phyloP scores from a whole-genome alignment of 805 yeast species.

The Ogataea parapolymorpha region DNA sequence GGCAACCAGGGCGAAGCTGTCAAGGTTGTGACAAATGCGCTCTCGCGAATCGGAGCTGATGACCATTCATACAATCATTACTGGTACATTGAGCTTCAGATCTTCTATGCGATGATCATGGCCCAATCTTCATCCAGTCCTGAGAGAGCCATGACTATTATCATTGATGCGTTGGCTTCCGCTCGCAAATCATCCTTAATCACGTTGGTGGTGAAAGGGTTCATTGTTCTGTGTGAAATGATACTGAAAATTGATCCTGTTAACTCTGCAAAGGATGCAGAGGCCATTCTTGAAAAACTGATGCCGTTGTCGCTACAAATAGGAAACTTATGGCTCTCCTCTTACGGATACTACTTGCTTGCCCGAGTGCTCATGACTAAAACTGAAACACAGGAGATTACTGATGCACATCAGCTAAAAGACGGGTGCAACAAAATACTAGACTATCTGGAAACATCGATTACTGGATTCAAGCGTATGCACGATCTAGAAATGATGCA shows the following conservation, averaged over 20 bases:
- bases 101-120: constrained; percentile 46
- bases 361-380: constrained; percentile 27
- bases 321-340: constrained; percentile 37
- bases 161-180: constrained; percentile 47
- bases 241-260: constrained; percentile 37
- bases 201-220: constrained; percentile 43
- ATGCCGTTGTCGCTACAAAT: constrained; percentile 45
- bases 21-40: constrained; percentile 19
- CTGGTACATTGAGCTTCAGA: constrained; percentile 44
- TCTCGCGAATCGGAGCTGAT: constrained; percentile 21
- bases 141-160: constrained; percentile 46
- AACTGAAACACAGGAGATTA: constrained; percentile 2
- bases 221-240: constrained; percentile 43
- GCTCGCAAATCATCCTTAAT: constrained; percentile 47
- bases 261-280: constrained; percentile 37
- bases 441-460: constrained; percentile 40
- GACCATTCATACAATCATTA: constrained; percentile 35
- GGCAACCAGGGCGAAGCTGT: constrained; percentile 25
- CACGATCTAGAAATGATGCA: constrained; percentile 38
- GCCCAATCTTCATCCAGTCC: constrained; percentile 39
- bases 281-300: constrained; percentile 36
- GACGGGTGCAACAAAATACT: constrained; percentile 29
- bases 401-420: neutral
- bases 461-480: constrained; percentile 41
- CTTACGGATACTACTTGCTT: constrained; percentile 36